Evolutionary conservation across 768 basidiomycete genomes (phyloP).

Genomic region (Hericium erinaceus): DNA sequence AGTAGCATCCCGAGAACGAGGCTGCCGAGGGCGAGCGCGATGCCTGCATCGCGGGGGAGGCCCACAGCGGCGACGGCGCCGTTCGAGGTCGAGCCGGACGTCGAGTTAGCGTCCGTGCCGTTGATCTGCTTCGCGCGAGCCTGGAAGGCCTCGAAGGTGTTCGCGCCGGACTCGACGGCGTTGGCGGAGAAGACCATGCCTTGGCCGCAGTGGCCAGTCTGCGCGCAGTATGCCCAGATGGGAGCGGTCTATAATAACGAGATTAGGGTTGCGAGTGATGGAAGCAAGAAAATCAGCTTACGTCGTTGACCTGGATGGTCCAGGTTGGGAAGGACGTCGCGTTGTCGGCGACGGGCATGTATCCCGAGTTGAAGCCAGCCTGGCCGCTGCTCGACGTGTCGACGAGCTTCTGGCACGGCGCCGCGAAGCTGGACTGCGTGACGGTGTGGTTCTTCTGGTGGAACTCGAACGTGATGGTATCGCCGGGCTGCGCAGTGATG

Average conservation of each 20-base stretch:
- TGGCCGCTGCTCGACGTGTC: slow-evolving; percentile 35
- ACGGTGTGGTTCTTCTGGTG: slow-evolving; percentile 30
- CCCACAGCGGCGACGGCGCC: not conserved
- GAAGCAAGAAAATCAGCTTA: slow-evolving; percentile 10
- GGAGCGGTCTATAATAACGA: slow-evolving; percentile 32
- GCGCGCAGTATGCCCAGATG: slow-evolving; percentile 48
- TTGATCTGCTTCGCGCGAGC: slow-evolving; percentile 35
- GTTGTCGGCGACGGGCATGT: slow-evolving; percentile 37
- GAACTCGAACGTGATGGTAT: slow-evolving; percentile 33
- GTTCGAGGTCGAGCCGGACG: slow-evolving; percentile 11
- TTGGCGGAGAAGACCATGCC: slow-evolving; percentile 59
- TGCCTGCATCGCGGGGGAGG: not conserved
- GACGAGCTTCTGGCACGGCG: slow-evolving; percentile 29
- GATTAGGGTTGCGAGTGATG: not conserved
- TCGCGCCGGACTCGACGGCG: slow-evolving; percentile 38
- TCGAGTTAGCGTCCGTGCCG: slow-evolving; percentile 22
- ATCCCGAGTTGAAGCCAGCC: slow-evolving; percentile 30
- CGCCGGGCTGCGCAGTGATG: slow-evolving; percentile 27
- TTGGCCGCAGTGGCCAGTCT: slow-evolving; percentile 38
- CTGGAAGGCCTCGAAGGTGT: slow-evolving; percentile 46
- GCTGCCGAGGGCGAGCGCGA: not conserved
- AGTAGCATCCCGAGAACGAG: not conserved
- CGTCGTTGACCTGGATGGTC: slow-evolving; percentile 45
- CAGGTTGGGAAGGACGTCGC: slow-evolving; percentile 42
- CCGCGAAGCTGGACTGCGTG: slow-evolving; percentile 28